Percentiles rank a stretch among this genome's conserved stretches.
Conservation (phyloP, 208 protist genomes). For the Sergeia podlipaevii region DNA sequence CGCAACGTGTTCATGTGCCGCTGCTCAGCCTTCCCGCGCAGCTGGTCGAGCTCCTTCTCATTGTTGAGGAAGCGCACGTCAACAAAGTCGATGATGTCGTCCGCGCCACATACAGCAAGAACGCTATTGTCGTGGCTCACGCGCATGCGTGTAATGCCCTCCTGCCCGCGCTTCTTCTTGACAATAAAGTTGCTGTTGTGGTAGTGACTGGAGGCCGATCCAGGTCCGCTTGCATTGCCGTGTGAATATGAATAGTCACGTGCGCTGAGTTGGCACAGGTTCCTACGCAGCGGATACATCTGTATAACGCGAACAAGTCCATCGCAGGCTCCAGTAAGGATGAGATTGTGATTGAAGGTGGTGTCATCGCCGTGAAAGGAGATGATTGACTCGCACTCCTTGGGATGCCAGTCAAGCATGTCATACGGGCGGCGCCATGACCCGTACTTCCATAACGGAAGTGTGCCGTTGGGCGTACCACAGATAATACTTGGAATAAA, state of each 20-base stretch:
- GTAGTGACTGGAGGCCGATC: slow-evolving; percentile 15
- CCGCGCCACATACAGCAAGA: slow-evolving; percentile 70
- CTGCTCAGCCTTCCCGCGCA: slow-evolving; percentile 72
- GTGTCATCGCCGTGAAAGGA: slow-evolving; percentile 81
- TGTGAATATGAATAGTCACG: slow-evolving; percentile 83
- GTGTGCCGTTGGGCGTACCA: slow-evolving; percentile 66
- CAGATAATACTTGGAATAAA: slow-evolving; percentile 89
- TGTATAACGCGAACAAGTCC: slow-evolving; percentile 84
- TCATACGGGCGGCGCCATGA: slow-evolving; percentile 87
- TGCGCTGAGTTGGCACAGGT: slow-evolving; percentile 85
- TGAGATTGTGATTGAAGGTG: slow-evolving; percentile 85
- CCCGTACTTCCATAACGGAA: slow-evolving; percentile 89
- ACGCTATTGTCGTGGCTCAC: slow-evolving; percentile 66
- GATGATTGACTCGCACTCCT: slow-evolving; percentile 82
- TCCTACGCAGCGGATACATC: slow-evolving; percentile 84
- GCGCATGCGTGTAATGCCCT: slow-evolving; percentile 75
- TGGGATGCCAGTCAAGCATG: slow-evolving; percentile 67
- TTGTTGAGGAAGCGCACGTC: slow-evolving; percentile 84
- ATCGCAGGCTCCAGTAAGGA: slow-evolving; percentile 85
- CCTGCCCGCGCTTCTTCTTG: slow-evolving; percentile 45
- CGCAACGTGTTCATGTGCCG: slow-evolving; percentile 71
- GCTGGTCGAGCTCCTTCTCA: slow-evolving; percentile 62
- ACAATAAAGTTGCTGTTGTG: slow-evolving; percentile 38
- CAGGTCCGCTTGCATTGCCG: slow-evolving; percentile 30
- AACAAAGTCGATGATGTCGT: slow-evolving; percentile 88